Evolutionary conservation across 805 yeast genomes (phyloP).

Genomic region (Saccharomycopsis oosterbeekiorum): DNA sequence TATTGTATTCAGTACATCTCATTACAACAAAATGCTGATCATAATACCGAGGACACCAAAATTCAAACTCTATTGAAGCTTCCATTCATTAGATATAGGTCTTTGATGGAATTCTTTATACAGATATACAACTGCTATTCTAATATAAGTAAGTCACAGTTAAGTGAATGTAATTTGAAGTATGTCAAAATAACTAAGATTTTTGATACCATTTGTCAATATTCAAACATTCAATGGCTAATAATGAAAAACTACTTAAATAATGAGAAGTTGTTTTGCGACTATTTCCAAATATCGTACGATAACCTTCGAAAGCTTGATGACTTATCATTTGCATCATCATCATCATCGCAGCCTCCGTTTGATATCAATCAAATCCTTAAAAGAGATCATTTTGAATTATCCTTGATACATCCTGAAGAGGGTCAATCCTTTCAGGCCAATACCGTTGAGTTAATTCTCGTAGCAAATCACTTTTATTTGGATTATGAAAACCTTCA

Average conservation of each 20-base stretch:
- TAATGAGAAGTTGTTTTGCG: conserved; percentile 14
- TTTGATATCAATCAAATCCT: conserved; percentile 9
- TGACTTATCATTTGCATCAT: background rate
- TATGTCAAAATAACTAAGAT: conserved; percentile 12
- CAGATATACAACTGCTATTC: conserved; percentile 6
- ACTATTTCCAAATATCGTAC: conserved; percentile 15
- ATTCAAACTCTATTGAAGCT: conserved; percentile 1
- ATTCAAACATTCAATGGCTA: conserved; percentile 14
- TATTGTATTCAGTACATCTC: conserved; percentile 5
- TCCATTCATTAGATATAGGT: conserved; percentile 17
- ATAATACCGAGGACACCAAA: background rate
- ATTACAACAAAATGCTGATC: background rate
- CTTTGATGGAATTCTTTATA: conserved; percentile 6
- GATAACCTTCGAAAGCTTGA: conserved; percentile 4
- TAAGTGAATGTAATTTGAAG: conserved; percentile 3
- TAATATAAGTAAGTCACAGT: conserved; percentile 9
- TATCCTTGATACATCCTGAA: conserved; percentile 14
- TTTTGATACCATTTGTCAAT: conserved; percentile 4
- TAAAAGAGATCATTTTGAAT: conserved; percentile 17
- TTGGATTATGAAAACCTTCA: conserved; percentile 9
- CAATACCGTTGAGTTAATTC: conserved; percentile 15
- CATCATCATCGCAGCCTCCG: background rate
- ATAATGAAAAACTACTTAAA: conserved; percentile 13
- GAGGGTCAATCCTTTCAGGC: conserved; percentile 7
- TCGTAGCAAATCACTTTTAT: conserved; percentile 10